Conservation (phyloP, 2,329 filamentous ascomycete genomes). For the Claviceps purpurea region DNA sequence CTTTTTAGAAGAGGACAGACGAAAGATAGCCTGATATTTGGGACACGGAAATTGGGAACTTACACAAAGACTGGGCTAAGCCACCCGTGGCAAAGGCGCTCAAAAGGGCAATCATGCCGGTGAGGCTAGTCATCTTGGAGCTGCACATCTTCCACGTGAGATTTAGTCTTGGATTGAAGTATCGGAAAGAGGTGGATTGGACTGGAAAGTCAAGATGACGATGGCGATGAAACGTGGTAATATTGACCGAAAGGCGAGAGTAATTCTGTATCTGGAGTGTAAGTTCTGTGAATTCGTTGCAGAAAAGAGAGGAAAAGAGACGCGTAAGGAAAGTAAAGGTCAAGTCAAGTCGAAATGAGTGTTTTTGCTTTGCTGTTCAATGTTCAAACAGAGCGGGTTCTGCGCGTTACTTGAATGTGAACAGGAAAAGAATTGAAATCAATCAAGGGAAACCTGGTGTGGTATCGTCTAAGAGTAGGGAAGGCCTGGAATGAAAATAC, state of each 20-base stretch:
- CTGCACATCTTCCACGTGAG: slow-evolving; percentile 12
- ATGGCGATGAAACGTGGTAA: neutral
- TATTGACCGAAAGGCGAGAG: neutral
- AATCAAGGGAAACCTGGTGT: neutral
- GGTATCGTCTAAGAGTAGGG: neutral
- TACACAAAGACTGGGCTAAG: slow-evolving; percentile 11
- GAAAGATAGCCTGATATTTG: neutral
- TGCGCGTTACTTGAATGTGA: neutral
- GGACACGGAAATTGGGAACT: neutral
- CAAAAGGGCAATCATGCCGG: slow-evolving; percentile 12
- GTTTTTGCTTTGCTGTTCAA: neutral
- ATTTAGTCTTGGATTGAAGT: neutral
- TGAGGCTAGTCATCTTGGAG: slow-evolving; percentile 16
- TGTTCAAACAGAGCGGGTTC: neutral
- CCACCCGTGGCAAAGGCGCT: slow-evolving; percentile 10
- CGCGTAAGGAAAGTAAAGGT: neutral
- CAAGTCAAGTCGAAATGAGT: neutral
- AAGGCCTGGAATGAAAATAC: neutral
- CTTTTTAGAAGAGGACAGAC: neutral
- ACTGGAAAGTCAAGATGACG: neutral
- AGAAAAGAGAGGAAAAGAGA: neutral
- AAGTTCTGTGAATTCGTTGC: neutral
- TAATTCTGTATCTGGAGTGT: neutral
- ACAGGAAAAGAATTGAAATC: neutral
- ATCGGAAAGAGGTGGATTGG: neutral